A percentile compares a stretch with the other conserved stretches of the same genome.
These are phyloP conservation scores for Phytophthora pseudosyringae DNA, from an alignment of 352 stramenopile genomes.

Conservation along the genomic window DNA sequence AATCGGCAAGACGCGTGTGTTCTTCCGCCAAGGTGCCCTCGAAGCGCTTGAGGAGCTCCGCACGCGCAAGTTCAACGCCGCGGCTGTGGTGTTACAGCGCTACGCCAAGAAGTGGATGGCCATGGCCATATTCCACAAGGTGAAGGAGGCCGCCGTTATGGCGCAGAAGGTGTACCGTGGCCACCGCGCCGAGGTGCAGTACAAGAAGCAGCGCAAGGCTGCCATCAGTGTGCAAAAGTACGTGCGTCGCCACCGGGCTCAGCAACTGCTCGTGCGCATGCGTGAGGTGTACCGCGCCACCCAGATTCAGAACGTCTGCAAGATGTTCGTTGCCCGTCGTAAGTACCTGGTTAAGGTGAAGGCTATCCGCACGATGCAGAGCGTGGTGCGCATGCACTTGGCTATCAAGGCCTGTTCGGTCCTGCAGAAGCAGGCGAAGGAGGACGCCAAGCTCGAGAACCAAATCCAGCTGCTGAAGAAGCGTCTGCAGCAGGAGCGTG, in stretches of 20 bases:
- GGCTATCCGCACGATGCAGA: slow-evolving; percentile 80
- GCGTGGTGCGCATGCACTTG: slow-evolving; percentile 84
- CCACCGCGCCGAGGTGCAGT: slow-evolving; percentile 49
- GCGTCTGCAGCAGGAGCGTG: slow-evolving; percentile 91
- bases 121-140: slow-evolving; percentile 61
- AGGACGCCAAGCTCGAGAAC: slow-evolving; percentile 97
- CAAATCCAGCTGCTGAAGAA: slow-evolving; percentile 93
- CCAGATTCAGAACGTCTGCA: slow-evolving; percentile 87
- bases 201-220: slow-evolving; percentile 66
- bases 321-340: slow-evolving; percentile 74
- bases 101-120: slow-evolving; percentile 87
- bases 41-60: slow-evolving; percentile 91
- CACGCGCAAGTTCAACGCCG: slow-evolving; percentile 78
- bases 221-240: slow-evolving; percentile 74
- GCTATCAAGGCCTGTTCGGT: slow-evolving; percentile 76
- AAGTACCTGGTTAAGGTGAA: slow-evolving; percentile 76
- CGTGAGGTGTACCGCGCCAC: slow-evolving; percentile 74
- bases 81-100: slow-evolving; percentile 81
- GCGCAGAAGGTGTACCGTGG: slow-evolving; percentile 70
- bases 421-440: slow-evolving; percentile 87
- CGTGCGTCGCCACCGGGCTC: slow-evolving; percentile 65
- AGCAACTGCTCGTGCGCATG: slow-evolving; percentile 63
- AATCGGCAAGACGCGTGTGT: slow-evolving; percentile 93
- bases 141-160: slow-evolving; percentile 62
- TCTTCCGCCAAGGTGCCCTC: slow-evolving; percentile 93